Evolutionary conservation across 768 basidiomycete species (phyloP).

Genomic region (Boletus eberwhitei): DNA sequence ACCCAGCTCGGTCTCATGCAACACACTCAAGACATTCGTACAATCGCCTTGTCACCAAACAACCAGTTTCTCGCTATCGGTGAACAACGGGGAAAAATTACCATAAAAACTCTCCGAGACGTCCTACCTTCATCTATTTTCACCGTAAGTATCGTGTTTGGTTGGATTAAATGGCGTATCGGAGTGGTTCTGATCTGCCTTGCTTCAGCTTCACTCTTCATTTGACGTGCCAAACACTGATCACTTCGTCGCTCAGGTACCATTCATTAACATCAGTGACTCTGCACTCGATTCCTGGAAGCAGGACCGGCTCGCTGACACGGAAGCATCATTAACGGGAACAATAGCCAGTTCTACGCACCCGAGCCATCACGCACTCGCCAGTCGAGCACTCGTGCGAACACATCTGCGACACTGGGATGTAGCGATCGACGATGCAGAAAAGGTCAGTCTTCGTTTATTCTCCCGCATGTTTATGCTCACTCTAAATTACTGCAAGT

Average conservation of each 20-base stretch:
- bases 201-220: accelerated
- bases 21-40: background rate
- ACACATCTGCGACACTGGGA: background rate
- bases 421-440: background rate
- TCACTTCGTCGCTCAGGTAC: background rate
- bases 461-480: background rate
- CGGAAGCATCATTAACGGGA: background rate
- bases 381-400: background rate
- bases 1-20: background rate
- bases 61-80: background rate
- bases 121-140: background rate
- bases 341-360: background rate
- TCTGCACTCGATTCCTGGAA: background rate
- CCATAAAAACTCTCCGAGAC: background rate
- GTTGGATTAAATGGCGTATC: background rate
- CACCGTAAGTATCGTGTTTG: background rate
- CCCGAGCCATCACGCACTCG: background rate
- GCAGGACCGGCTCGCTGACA: background rate
- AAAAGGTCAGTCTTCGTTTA: background rate
- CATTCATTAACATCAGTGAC: background rate
- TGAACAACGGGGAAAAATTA: background rate
- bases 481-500: background rate
- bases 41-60: background rate
- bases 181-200: too few species aligned
- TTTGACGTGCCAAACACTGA: background rate